Base-by-base conservation (phyloP, 2,329 filamentous ascomycete species). In the Westerdykella sp. region DNA sequence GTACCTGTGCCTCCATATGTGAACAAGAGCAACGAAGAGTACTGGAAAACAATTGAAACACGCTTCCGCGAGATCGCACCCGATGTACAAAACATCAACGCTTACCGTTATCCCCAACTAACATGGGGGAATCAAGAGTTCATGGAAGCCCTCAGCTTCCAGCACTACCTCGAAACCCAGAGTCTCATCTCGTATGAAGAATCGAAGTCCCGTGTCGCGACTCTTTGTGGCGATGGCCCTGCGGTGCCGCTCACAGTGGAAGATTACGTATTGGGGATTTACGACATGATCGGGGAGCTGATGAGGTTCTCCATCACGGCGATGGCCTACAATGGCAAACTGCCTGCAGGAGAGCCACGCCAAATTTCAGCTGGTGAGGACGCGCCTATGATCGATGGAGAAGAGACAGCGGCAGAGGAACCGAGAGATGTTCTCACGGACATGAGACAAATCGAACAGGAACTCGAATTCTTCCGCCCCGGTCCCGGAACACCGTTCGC, bases 271-370 rank as follows among this genome's bases (percentile, higher is more conserved):
- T 83, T 93, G 49, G 93, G 91, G 7, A 70, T 98, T 2, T 96
- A 95, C 60, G 93, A 98, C 66, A 78, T 97, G 54, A 90, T 90
- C 1, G 93, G 93, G 32, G 93, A 98, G 71, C 76, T 97, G 73
- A 98, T 98, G 93, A 80, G 90, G 23, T 97, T 96, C 68, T 89
- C 88, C 0, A 93, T 95, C 40, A 90, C 90, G 5, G 81, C 83
- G 21, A 85, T 95, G 64, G 89, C 89, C 1, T 85, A 89, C 5
- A 83, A 74, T 6, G 85, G 84, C 12, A 70, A 69, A 34, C 63
- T 77, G 16, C 71, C 73, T n/a, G 57, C 56, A 1, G 59, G 4
- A 69, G 70, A 23, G 46, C 35, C 40, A 62, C 50, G 47, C 45
- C 49, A 40, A 43, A 46, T 43, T 32, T 11, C 46, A 28, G 30